These are phyloP conservation scores for Polytrichum commune DNA, from an alignment of 225 moss, liverwort and hornwort genomes.

Conservation along the genomic window DNA sequence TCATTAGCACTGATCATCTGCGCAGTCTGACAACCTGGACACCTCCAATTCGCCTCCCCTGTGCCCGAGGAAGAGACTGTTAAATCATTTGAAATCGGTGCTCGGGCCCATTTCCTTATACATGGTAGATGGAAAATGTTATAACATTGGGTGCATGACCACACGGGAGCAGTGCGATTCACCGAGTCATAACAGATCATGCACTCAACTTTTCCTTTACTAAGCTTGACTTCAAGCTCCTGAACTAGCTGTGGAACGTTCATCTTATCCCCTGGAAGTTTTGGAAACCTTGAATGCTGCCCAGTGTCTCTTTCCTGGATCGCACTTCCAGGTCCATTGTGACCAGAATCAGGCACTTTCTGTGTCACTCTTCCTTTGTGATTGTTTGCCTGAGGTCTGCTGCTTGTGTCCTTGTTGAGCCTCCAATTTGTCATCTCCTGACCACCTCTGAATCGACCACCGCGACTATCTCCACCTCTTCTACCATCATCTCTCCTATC, in stretches of 20 bases:
- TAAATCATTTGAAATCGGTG: conserved; percentile 77
- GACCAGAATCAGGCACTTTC: conserved; percentile 14
- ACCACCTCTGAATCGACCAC: conserved; percentile 26
- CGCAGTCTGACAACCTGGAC: conserved; percentile 95
- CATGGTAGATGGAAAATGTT: conserved; percentile 91
- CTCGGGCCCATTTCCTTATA: conserved; percentile 83
- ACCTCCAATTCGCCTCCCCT: conserved; percentile 88
- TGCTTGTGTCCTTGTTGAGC: conserved; percentile 18
- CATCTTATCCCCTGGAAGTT: conserved; percentile 24
- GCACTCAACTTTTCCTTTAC: conserved; percentile 77
- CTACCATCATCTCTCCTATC: conserved; percentile 26
- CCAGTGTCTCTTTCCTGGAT: conserved; percentile 33
- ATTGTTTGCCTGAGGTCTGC: conserved; percentile 15
- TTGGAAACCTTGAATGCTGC: conserved; percentile 33
- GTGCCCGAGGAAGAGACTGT: conserved; percentile 57
- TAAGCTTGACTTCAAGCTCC: conserved; percentile 87
- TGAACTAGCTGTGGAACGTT: conserved; percentile 79
- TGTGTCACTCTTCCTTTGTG: conserved; percentile 4
- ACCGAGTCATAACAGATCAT: conserved; percentile 98
- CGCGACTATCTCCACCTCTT: conserved; percentile 27
- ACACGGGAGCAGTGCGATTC: conserved; percentile 68
- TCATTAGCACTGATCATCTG: conserved; percentile 71
- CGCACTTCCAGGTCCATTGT: conserved; percentile 3
- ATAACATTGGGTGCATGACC: conserved; percentile 90
- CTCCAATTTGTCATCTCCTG: conserved; percentile 37